Conservation (phyloP, 441 rosid genomes). For the Populus hybrid region DNA sequence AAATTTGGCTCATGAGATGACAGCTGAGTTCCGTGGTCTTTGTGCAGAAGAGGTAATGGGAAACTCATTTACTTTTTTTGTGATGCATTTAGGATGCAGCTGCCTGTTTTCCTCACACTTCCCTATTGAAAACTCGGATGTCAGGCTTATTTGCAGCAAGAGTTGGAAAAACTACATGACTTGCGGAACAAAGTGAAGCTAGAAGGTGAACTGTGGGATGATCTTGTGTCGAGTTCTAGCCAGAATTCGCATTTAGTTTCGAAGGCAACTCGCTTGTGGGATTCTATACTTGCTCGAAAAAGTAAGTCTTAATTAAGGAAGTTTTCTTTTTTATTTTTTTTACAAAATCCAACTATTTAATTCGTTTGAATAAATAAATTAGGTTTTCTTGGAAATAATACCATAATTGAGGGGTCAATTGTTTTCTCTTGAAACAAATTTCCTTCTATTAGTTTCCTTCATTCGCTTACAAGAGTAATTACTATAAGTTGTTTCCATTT, state of each 20-base stretch:
- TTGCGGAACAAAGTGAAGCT: slow-evolving; percentile 94
- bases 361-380: not conserved
- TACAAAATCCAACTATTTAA: not conserved
- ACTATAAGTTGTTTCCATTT: not conserved
- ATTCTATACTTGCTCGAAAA: slow-evolving; percentile 89
- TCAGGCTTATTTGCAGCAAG: slow-evolving; percentile 99
- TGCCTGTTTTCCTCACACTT: slow-evolving; percentile 17
- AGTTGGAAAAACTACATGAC: slow-evolving; percentile 93
- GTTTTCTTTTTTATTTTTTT: not conserved
- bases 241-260: slow-evolving; percentile 97
- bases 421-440: not conserved
- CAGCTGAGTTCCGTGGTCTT: slow-evolving; percentile 99
- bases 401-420: not conserved
- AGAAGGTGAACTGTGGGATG: slow-evolving; percentile 99
- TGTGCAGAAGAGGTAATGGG: slow-evolving; percentile 95
- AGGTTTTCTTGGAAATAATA: not conserved
- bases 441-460: not conserved
- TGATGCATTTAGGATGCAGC: slow-evolving; percentile 1
- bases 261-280: slow-evolving; percentile 95
- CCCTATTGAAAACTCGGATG: slow-evolving; percentile 29
- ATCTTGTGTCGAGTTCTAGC: slow-evolving; percentile 93
- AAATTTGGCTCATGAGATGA: slow-evolving; percentile 99
- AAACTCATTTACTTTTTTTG: slow-evolving; percentile 9
- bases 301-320: slow-evolving; percentile 40
- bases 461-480: no score